Percentiles rank a stretch among this genome's conserved stretches.
Conservation (phyloP, 495 filamentous ascomycete genomes). For the Penicillium manginii region DNA sequence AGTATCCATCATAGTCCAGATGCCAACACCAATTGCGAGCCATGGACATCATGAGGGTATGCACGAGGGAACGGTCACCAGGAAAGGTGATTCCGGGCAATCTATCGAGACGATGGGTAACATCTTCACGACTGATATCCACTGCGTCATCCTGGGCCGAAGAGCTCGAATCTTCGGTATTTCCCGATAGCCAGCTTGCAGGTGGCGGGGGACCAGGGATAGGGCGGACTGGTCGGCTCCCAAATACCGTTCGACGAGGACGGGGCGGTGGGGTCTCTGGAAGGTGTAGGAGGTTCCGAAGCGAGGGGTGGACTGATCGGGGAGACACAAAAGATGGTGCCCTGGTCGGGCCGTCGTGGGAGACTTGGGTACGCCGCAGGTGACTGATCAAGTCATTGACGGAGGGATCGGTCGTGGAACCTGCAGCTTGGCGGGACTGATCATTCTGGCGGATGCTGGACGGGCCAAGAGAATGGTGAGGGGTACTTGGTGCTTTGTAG, state of each 20-base stretch:
- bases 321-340: conserved; percentile 23
- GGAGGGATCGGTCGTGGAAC: conserved; percentile 31
- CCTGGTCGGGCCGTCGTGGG: conserved; percentile 16
- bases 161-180: conserved; percentile 17
- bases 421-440: conserved; percentile 23
- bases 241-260: conserved; percentile 52
- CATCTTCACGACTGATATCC: conserved; percentile 10
- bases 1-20: conserved; percentile 65
- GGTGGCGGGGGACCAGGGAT: conserved; percentile 73
- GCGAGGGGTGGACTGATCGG: conserved; percentile 56
- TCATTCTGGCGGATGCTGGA: conserved; percentile 36
- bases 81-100: conserved; percentile 53
- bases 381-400: conserved; percentile 55
- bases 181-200: conserved; percentile 65
- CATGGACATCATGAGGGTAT: conserved; percentile 61
- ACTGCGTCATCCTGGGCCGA: conserved; percentile 2
- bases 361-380: conserved; percentile 50
- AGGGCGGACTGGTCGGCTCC: conserved; percentile 47
- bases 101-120: conserved; percentile 40
- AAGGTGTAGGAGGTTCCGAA: conserved; percentile 66
- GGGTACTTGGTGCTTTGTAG: conserved; percentile 39
- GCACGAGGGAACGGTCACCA: conserved; percentile 54
- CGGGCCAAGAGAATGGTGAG: conserved; percentile 44
- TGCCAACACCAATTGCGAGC: conserved; percentile 73
- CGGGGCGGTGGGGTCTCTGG: conserved; percentile 70